phyloP scores from a whole-genome alignment of 306 rosid species.

The Acmispon strigosus region DNA sequence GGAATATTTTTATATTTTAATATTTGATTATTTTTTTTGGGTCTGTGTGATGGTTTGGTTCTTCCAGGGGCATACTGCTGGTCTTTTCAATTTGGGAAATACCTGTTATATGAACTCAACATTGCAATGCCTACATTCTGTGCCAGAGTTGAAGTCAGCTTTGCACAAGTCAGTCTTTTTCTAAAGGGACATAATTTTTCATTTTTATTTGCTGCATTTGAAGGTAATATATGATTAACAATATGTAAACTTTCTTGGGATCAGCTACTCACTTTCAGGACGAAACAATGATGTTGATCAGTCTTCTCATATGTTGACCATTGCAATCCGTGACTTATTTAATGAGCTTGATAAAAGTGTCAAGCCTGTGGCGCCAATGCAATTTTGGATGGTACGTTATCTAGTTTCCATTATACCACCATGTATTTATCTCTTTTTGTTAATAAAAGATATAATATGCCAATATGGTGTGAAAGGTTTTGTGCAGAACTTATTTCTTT shows the following conservation, averaged over 20 bases:
- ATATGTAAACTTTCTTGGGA: slow-evolving; percentile 23
- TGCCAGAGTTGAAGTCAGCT: slow-evolving; percentile 96
- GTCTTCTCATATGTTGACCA: slow-evolving; percentile 80
- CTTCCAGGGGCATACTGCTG: slow-evolving; percentile 86
- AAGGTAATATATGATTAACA: slow-evolving; percentile 1
- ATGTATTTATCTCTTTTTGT: neutral
- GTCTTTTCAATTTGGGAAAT: slow-evolving; percentile 92
- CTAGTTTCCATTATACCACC: slow-evolving; percentile 9
- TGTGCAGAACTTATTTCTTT: neutral
- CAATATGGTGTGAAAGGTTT: neutral
- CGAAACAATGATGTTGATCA: slow-evolving; percentile 85
- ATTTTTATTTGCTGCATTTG: slow-evolving; percentile 18
- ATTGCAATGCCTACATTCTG: slow-evolving; percentile 93
- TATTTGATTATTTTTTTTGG: slow-evolving; percentile 5
- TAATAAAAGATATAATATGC: neutral
- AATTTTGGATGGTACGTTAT: slow-evolving; percentile 87
- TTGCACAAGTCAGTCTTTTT: slow-evolving; percentile 57
- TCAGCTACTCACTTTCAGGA: slow-evolving; percentile 71
- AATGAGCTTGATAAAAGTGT: slow-evolving; percentile 83
- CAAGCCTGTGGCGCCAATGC: slow-evolving; percentile 98
- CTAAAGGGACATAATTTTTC: neutral
- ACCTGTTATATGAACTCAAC: slow-evolving; percentile 99
- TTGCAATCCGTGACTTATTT: slow-evolving; percentile 89
- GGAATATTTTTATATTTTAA: neutral
- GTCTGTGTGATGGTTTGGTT: neutral